phyloP scores from a whole-genome alignment of 164 flowering plant species.

The Macadamia integrifolia region DNA sequence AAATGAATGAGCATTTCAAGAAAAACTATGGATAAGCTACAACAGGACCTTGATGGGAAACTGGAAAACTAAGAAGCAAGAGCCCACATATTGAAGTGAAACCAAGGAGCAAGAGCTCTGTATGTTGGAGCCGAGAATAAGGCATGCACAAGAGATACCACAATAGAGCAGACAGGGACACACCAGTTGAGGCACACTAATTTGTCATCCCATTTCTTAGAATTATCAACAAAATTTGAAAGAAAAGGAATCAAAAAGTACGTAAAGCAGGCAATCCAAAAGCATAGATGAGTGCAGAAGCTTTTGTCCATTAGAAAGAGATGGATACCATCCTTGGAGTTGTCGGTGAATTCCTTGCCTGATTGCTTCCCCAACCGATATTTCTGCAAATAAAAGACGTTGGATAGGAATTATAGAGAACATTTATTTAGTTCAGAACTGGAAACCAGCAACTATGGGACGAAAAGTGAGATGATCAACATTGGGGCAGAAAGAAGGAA shows the following conservation, averaged over 20 bases:
- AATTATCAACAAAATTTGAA: too few species aligned
- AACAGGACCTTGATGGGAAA: not conserved
- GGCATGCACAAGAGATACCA: too few species aligned
- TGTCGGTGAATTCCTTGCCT: slow-evolving; percentile 67
- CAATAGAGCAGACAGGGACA: too few species aligned
- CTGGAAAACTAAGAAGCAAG: too few species aligned
- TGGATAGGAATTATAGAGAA: slow-evolving; percentile 1
- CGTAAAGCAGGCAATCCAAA: not conserved
- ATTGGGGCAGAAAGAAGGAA: not conserved
- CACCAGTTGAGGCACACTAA: too few species aligned
- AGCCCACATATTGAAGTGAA: too few species aligned
- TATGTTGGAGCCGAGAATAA: too few species aligned
- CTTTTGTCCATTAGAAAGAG: not conserved
- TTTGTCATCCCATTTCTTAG: too few species aligned
- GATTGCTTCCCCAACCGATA: slow-evolving; percentile 89
- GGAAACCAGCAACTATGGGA: not conserved
- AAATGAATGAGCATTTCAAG: not conserved
- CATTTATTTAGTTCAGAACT: not conserved
- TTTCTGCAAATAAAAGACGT: slow-evolving; percentile 49
- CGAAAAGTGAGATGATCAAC: not conserved
- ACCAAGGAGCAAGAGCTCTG: too few species aligned
- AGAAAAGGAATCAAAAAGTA: too few species aligned
- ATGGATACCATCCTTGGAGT: slow-evolving; percentile 78
- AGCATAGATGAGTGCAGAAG: not conserved
- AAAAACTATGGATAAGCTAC: not conserved